Conservation (phyloP, 208 protist species). For the Acanthamoeba sp. region DNA sequence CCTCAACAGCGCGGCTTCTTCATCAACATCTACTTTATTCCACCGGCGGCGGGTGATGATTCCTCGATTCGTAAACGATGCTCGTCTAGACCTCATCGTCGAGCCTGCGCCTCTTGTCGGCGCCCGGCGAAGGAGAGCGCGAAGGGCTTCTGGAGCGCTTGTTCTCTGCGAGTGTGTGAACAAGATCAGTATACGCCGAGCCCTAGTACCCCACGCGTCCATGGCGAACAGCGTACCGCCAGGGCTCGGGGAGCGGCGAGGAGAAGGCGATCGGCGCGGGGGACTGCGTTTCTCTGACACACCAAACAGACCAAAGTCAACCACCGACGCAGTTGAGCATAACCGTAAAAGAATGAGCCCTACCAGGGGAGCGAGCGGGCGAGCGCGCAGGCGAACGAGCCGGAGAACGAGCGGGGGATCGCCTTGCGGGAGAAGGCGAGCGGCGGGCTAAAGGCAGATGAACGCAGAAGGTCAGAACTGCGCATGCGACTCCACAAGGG, state of each 20-base stretch:
- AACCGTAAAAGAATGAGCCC: not conserved
- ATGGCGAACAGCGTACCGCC: not conserved
- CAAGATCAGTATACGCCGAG: not conserved
- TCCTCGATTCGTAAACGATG: not conserved
- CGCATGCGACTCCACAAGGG: no score
- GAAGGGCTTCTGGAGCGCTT: slow-evolving; percentile 73
- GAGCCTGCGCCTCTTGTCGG: slow-evolving; percentile 67
- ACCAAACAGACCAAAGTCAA: not conserved
- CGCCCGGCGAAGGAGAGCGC: slow-evolving; percentile 39
- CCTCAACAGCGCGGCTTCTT: not conserved
- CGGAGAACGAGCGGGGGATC: not conserved
- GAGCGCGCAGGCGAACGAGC: slow-evolving; percentile 28
- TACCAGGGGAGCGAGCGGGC: slow-evolving; percentile 10
- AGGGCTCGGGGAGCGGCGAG: slow-evolving; percentile 44
- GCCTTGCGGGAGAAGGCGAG: slow-evolving; percentile 32
- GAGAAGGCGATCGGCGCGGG: not conserved
- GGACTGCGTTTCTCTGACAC: slow-evolving; percentile 39
- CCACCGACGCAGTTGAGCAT: not conserved
- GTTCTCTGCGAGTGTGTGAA: not conserved
- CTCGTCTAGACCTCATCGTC: not conserved
- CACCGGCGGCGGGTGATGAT: slow-evolving; percentile 24
- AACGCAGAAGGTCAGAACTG: no score
- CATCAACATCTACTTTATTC: slow-evolving; percentile 65
- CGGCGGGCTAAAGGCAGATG: not conserved
- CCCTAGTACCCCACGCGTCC: not conserved